These are phyloP conservation scores for Massariosphaeria phaeospora DNA, from an alignment of 495 filamentous ascomycete genomes.

Conservation along the genomic window DNA sequence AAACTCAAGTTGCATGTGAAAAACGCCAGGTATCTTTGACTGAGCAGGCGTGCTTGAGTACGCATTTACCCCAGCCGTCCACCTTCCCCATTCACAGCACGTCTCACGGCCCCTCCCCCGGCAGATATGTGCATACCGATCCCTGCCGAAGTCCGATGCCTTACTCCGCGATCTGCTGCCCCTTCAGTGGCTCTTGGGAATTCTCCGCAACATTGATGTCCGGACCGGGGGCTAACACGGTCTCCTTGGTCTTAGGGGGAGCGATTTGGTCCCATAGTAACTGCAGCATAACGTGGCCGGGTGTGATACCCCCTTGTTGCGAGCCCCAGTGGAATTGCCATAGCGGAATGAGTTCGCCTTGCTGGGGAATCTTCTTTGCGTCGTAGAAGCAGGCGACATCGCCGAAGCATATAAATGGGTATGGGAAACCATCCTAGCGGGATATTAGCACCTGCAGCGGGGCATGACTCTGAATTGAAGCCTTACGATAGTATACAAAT, in stretches of 20 bases:
- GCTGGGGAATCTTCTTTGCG: constrained; percentile 7
- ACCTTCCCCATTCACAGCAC: too few species aligned
- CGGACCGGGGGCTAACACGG: constrained; percentile 3
- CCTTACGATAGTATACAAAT: constrained; percentile 24
- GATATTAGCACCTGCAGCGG: neutral
- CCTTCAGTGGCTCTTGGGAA: constrained; percentile 3
- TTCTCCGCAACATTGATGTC: constrained; percentile 1
- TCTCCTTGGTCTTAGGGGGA: constrained; percentile 6
- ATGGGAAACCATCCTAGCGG: constrained; percentile 18
- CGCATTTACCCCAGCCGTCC: too few species aligned
- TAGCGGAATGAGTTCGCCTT: neutral
- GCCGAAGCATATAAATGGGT: constrained; percentile 25
- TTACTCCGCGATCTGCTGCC: neutral
- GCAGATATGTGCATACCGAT: too few species aligned
- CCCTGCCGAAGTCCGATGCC: too few species aligned
- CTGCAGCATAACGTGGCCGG: constrained; percentile 21
- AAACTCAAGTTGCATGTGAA: too few species aligned
- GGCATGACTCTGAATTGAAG: neutral
- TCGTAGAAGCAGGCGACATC: constrained; percentile 26
- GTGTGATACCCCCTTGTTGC: constrained; percentile 23
- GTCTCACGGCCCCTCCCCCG: too few species aligned
- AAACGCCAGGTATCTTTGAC: too few species aligned
- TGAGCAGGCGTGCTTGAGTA: too few species aligned
- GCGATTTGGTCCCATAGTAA: constrained; percentile 17
- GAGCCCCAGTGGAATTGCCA: constrained; percentile 28